Evolutionary conservation across 371 early-diverging fungal species (phyloP), one percentile per base, ranked within the genome.

Genomic region (Zopfochytrium polystomum): DNA sequence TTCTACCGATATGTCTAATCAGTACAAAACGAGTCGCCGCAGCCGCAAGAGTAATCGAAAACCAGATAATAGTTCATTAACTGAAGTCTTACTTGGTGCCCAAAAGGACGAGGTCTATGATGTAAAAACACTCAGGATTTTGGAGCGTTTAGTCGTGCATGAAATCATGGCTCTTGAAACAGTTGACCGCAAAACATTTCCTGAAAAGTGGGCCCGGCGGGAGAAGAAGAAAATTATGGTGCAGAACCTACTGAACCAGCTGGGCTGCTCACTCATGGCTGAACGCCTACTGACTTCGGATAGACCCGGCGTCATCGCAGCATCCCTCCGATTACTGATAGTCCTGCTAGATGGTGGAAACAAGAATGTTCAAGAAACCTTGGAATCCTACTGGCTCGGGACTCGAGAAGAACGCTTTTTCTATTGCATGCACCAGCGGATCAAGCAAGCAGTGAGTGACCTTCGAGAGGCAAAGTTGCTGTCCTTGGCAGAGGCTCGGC

Each of bases 311-410:
- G 68, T 80, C 3, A 71, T 77, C 56, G 67, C 74, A 9, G 70
- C 79, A 22, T 70, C 81, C 0, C 51, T 80, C 13, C 66, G 73
- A 15, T 51, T 79, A 3, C 46, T 83, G 29, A 80, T 81, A 22
- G 75, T 76, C 2, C 53, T 83, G 11, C 62, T 83, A 7, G 80
- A 80, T 43, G 83, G 83, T n/a, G 83, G 83, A 1, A 83, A 83
- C 53, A 75, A 72, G 33, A 70, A 70, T 26, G 78, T 81, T 4
- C 83, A 82, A 61, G 63, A 73, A 46, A 68, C 70, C 38, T 62
- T 80, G 15, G 74, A 76, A 45, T 66, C 62, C n/a, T 74, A 76
- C 46, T 80, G 77, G 66, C 69, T 73, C 27, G 70, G 74, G n/a
- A 77, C 76, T 1, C 55, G 68, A 46, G 72, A 83, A 45, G 83